phyloP scores from a whole-genome alignment of 2,329 filamentous ascomycete species.

The Arthroderma sp. region DNA sequence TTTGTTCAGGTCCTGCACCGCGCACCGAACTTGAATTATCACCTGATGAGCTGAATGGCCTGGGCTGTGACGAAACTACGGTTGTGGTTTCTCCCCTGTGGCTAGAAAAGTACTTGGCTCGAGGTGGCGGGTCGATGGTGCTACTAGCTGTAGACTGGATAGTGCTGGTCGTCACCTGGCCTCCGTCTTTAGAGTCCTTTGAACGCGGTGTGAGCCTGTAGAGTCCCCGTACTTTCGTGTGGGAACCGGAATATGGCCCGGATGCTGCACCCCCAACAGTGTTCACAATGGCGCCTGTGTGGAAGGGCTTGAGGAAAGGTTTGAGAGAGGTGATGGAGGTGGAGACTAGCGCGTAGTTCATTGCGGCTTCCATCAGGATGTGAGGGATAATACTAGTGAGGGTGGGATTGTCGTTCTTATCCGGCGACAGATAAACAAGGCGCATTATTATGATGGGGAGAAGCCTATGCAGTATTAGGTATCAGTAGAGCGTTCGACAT shows the following conservation, averaged over 20 bases:
- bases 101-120: no score
- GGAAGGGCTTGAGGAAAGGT: constrained; percentile 7
- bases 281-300: constrained; percentile 4
- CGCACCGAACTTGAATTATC: no score
- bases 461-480: background rate
- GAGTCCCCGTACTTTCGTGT: background rate
- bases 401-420: background rate
- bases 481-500: background rate
- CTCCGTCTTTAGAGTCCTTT: background rate
- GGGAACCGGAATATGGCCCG: constrained; percentile 1
- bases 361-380: constrained; percentile 4
- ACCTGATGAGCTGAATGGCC: no score
- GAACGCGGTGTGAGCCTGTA: constrained; percentile 2
- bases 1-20: no score
- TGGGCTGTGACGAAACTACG: no score
- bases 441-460: constrained; percentile 2
- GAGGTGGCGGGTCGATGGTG: no score
- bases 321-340: constrained; percentile 6
- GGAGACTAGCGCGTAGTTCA: constrained; percentile 1
- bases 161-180: no score
- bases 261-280: constrained; percentile 2
- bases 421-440: constrained; percentile 1
- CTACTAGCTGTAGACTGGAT: no score
- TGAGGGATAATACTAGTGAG: background rate
- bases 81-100: no score